Conservation (phyloP, 805 yeast genomes). For the Candida sphagnicola region DNA sequence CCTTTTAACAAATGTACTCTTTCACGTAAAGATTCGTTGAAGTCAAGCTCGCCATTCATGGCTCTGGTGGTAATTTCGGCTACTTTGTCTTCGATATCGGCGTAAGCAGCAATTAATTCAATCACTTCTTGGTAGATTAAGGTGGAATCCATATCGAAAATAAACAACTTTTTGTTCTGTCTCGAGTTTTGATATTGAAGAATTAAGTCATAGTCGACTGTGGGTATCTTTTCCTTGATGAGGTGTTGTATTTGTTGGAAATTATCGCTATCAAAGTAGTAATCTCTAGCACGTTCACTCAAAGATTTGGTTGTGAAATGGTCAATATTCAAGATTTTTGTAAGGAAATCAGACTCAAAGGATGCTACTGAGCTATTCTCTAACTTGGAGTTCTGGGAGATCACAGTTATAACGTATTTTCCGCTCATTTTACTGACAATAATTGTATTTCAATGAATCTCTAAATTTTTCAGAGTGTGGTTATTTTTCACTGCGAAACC, state of each 20-base stretch:
- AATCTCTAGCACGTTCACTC: constrained; percentile 22
- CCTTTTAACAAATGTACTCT: constrained; percentile 84
- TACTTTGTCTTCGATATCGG: constrained; percentile 84
- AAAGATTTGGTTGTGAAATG: constrained; percentile 8
- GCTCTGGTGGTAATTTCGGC: constrained; percentile 88
- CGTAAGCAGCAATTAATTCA: constrained; percentile 91
- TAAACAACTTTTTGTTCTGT: constrained; percentile 53
- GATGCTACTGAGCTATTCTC: constrained; percentile 1
- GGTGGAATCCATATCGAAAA: constrained; percentile 98
- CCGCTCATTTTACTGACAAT: constrained; percentile 1
- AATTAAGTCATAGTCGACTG: constrained; percentile 25
- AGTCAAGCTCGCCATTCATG: constrained; percentile 96
- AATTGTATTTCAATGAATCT: neutral
- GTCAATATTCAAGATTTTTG: constrained; percentile 1
- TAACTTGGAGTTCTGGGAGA: constrained; percentile 13
- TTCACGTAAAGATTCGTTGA: constrained; percentile 69
- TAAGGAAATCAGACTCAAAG: constrained; percentile 6
- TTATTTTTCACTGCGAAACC: neutral
- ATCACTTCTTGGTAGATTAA: constrained; percentile 94
- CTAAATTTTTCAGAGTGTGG: neutral
- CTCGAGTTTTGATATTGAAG: constrained; percentile 25
- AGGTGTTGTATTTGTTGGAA: constrained; percentile 6
- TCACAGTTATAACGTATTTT: constrained; percentile 15
- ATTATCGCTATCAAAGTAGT: constrained; percentile 9
- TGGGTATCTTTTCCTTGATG: constrained; percentile 6